These are phyloP conservation scores for Aspergillus funiculosus DNA, from an alignment of 495 filamentous ascomycete genomes.

Conservation along the genomic window DNA sequence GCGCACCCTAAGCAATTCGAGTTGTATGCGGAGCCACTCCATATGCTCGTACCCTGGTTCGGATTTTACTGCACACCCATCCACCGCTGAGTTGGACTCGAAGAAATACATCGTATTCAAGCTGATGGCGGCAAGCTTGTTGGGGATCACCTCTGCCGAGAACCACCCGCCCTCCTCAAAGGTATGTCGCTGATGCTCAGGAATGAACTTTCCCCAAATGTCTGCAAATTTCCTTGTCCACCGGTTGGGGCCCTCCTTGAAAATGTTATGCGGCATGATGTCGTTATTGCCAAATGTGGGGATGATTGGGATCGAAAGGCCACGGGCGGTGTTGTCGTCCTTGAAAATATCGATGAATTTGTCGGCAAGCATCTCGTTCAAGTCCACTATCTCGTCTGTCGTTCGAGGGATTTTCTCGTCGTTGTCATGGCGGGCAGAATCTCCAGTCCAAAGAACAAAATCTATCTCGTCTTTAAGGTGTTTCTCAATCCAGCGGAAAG, in stretches of 20 bases:
- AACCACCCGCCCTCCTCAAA: constrained; percentile 95
- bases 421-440: constrained; percentile 91
- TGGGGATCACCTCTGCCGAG: constrained; percentile 83
- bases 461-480: constrained; percentile 81
- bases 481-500: constrained; percentile 84
- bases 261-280: constrained; percentile 93
- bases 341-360: constrained; percentile 73
- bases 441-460: constrained; percentile 97
- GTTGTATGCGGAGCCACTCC: constrained; percentile 92
- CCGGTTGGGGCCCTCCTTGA: constrained; percentile 73
- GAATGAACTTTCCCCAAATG: constrained; percentile 82
- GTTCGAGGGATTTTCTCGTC: constrained; percentile 78
- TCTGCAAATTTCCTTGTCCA: constrained; percentile 69
- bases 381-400: constrained; percentile 61
- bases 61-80: constrained; percentile 69
- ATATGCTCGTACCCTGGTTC: constrained; percentile 92
- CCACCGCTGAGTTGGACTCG: constrained; percentile 82
- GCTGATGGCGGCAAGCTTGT: constrained; percentile 83
- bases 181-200: constrained; percentile 83
- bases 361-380: constrained; percentile 68
- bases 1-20: constrained; percentile 72
- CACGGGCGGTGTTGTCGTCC: constrained; percentile 41
- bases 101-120: constrained; percentile 97
- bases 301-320: constrained; percentile 71
- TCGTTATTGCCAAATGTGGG: constrained; percentile 97